Conservation (phyloP, 257 asterid genomes). For the Jasminum sambac region DNA sequence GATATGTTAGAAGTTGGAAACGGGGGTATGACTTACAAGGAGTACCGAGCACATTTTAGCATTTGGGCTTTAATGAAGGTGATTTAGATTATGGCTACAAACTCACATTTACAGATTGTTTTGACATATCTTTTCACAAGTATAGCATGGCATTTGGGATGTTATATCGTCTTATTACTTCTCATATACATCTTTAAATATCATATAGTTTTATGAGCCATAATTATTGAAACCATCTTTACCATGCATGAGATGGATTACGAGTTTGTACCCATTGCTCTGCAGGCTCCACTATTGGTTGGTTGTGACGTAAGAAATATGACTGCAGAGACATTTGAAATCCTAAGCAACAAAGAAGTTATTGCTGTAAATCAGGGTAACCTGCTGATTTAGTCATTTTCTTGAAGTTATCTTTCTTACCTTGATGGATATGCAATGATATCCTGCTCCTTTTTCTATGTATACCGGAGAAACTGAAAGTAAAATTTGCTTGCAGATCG, state of each 20-base stretch:
- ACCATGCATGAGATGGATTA: neutral
- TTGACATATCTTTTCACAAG: neutral
- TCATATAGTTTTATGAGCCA: neutral
- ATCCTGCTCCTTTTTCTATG: neutral
- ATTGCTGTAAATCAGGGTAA: conserved; percentile 91
- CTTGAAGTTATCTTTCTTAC: neutral
- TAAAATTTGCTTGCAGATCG: conserved; percentile 53
- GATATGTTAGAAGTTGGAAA: conserved; percentile 99
- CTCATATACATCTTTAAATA: neutral
- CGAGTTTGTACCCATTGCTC: conserved; percentile 15
- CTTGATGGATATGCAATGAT: neutral
- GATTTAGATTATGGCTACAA: conserved; percentile 1
- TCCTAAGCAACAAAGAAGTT: conserved; percentile 78
- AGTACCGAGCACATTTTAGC: conserved; percentile 92
- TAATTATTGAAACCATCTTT: neutral
- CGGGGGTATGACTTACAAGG: conserved; percentile 85
- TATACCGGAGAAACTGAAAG: conserved; percentile 4
- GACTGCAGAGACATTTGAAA: conserved; percentile 66
- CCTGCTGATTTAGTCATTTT: neutral
- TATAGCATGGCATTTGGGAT: neutral
- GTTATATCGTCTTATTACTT: neutral
- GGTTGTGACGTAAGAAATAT: conserved; percentile 95
- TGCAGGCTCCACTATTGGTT: conserved; percentile 85
- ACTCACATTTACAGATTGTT: neutral
- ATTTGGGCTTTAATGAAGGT: conserved; percentile 99